Evolutionary conservation across 73 alveolate genomes (phyloP).

Genomic region (Tetrahymena malaccensis): DNA sequence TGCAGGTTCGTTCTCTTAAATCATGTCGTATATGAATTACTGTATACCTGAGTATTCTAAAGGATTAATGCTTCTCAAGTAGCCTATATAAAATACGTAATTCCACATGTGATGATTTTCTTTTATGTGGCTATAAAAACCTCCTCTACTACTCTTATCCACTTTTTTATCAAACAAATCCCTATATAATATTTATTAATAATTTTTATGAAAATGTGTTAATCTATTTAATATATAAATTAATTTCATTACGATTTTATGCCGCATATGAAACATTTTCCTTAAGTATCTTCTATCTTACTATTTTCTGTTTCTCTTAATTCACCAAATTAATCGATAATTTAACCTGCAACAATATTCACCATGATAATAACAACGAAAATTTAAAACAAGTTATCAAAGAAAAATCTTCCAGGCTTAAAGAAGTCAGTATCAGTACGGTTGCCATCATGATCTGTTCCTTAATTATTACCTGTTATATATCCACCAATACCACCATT

Average conservation of each 20-base stretch:
- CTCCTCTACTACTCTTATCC: conserved; percentile 30
- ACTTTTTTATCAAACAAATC: conserved; percentile 37
- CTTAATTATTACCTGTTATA: conserved; percentile 1
- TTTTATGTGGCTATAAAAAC: conserved; percentile 49
- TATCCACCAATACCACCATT: conserved; percentile 46
- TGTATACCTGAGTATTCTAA: conserved; percentile 48
- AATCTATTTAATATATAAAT: no score
- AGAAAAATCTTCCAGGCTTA: conserved; percentile 41
- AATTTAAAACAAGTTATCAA: conserved; percentile 51
- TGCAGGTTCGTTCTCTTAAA: conserved; percentile 11
- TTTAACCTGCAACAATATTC: conserved; percentile 70
- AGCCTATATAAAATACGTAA: conserved; percentile 60
- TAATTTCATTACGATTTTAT: background rate
- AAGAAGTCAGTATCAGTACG: background rate
- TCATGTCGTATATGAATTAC: conserved; percentile 7
- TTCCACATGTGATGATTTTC: conserved; percentile 72
- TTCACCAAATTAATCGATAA: conserved; percentile 65
- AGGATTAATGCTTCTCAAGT: conserved; percentile 43
- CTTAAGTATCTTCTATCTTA: conserved; percentile 43
- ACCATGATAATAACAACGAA: conserved; percentile 50
- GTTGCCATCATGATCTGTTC: background rate
- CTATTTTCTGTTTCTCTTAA: conserved; percentile 52
- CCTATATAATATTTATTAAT: no score
- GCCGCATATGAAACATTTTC: conserved; percentile 68
- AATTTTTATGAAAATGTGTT: no score